Evolutionary conservation across 2,329 filamentous ascomycete genomes (phyloP).

Genomic region (Colletotrichum tanaceti): DNA sequence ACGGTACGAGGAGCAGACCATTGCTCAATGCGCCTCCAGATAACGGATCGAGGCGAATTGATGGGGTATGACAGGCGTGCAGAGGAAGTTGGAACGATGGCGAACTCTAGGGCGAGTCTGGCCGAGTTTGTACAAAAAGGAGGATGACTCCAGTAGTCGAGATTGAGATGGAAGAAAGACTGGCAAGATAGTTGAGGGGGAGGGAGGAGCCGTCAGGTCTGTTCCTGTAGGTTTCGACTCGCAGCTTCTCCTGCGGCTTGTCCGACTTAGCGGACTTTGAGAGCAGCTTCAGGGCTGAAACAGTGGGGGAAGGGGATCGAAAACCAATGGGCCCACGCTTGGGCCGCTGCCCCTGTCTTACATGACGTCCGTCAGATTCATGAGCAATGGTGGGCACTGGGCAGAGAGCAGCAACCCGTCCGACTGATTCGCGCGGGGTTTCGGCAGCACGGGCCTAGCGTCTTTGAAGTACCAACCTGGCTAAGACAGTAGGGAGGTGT

Average conservation of each 20-base stretch:
- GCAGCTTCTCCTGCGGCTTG: conserved; percentile 27
- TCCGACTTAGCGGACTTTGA: neutral
- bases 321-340: conserved; percentile 23
- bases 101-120: neutral
- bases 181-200: conserved; percentile 14
- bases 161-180: neutral
- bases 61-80: neutral
- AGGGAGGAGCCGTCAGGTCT: conserved; percentile 24
- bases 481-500: no score
- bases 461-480: neutral
- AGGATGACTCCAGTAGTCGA: neutral
- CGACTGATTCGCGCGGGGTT: conserved; percentile 36
- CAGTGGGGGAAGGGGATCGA: conserved; percentile 14
- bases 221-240: conserved; percentile 33
- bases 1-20: conserved; percentile 17
- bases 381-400: no score
- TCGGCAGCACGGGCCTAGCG: conserved; percentile 39
- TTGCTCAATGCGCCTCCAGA: conserved; percentile 13
- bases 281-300: conserved; percentile 30
- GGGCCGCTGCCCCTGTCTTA: conserved; percentile 25
- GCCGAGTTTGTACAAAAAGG: neutral
- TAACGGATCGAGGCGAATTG: neutral
- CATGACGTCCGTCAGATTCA: conserved; percentile 22
- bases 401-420: neutral
- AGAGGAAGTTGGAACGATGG: neutral